Base-by-base conservation (phyloP, 345 rosid genomes). In the Euphorbia lathyris region DNA sequence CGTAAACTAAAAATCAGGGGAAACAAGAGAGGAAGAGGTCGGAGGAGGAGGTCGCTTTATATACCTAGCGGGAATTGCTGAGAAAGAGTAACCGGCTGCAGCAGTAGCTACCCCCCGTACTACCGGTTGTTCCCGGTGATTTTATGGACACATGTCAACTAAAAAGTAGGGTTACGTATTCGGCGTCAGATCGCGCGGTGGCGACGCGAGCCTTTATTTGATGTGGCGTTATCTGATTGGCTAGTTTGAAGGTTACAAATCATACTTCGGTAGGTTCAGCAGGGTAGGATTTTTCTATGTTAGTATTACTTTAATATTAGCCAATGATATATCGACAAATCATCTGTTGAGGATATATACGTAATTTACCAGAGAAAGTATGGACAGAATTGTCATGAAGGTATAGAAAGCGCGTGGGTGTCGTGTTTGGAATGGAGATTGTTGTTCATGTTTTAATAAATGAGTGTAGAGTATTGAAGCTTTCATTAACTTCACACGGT, bases 31-130 rank as follows among this genome's bases (percentile, higher is more conserved):
- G 66, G 48, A 50, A 58, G 64, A 40, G 45, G 19, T 5, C 0
- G 52, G 11, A 50, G 36, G 69, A 81, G 79, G 25, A 67, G 77
- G 78, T 72, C 58, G 76, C 29, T 0, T 72, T 82, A 67, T 81
- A 80, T 85, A 76, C 65, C 81, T 69, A 86, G 87, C 88, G 91
- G 87, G 86, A 78, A 79, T 72, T 67, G 72, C 66, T 53, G 67
- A 20, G 70, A 47, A 12, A 73, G 77, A 75, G 76, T 63, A 60
- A 82, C 86, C 75, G 81, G 84, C 81, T 70, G 78, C 77, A 72
- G 59, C 65, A 43, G 86, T 76, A 45, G 42, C 22, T 22, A 34
- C 38, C 60, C 65, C 53, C n/a, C 40, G 19, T 42, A 30, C 20
- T 27, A 76, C 80, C 67, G 81, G 72, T 71, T 53, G 20, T 64